Conservation (phyloP, 805 yeast genomes). For the Candida tammaniensis region DNA sequence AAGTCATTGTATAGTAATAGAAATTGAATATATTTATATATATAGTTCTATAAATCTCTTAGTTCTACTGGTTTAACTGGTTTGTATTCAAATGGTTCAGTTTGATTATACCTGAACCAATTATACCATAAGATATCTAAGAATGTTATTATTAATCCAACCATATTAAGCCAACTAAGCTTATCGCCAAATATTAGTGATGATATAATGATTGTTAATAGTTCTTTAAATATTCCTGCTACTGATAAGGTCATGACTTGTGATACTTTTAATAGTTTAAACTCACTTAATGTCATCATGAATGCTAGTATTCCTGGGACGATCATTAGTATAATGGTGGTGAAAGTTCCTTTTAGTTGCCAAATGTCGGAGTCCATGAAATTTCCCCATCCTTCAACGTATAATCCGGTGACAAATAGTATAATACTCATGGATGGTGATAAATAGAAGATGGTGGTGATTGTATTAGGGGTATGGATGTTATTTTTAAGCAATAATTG, state of each 20-base stretch:
- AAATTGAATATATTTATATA: neutral
- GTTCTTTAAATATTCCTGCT: constrained; percentile 91
- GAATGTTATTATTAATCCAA: constrained; percentile 75
- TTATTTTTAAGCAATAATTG: constrained; percentile 66
- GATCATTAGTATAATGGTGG: constrained; percentile 57
- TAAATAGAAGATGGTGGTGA: constrained; percentile 76
- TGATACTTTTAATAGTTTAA: constrained; percentile 74
- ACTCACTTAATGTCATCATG: constrained; percentile 86
- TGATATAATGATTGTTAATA: constrained; percentile 75
- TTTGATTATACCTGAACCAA: constrained; percentile 46
- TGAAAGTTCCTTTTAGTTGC: constrained; percentile 53
- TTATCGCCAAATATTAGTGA: constrained; percentile 70
- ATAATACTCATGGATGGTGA: constrained; percentile 79
- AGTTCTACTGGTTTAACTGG: constrained; percentile 1
- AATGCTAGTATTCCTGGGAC: constrained; percentile 88
- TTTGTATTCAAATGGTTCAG: neutral
- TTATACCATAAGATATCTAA: constrained; percentile 84
- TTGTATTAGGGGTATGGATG: constrained; percentile 62
- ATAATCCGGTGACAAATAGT: constrained; percentile 58
- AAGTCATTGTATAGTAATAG: neutral
- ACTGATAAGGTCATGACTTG: constrained; percentile 83
- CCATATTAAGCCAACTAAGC: constrained; percentile 60
- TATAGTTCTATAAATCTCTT: constrained; percentile 3
- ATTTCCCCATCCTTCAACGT: constrained; percentile 63
- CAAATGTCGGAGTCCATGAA: constrained; percentile 60